Evolutionary conservation across 2,329 filamentous ascomycete species (phyloP), one percentile per base, ranked within the genome.

Genomic region (Coniosporium tulheliwenetii): DNA sequence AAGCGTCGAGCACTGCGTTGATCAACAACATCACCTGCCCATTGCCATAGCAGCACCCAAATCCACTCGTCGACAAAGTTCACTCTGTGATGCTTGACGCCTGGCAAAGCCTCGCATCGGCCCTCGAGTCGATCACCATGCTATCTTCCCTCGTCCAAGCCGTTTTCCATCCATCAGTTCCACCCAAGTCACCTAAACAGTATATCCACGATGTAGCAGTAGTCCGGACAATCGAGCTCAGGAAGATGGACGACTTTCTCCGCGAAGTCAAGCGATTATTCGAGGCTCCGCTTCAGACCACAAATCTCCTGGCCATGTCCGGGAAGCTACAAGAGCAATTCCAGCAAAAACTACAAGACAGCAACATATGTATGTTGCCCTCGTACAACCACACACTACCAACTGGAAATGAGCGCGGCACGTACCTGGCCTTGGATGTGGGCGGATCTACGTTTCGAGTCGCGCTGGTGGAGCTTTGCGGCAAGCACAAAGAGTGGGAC

Each of bases 361-460:
- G 70, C 53, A 65, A 71, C 16, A 69, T 72, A 43, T 76, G 70
- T 57, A 79, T 80, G 76, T 61, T 79, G 41, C 76, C 76, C 2
- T 79, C 76, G 5, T 78, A 75, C 58, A 76, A 72, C 52, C 66
- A 77, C 51, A 70, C 69, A 13, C 60, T 79, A 5, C 76, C 76
- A 1, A 70, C 67, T 5, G 76, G 76, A 4, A 53, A 64, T 38
- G 76, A 80, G 54, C 63, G 58, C 38, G 76, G 76, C 8, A 73
- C 73, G 10, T 77, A 69, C 50, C 59, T 80, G 31, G 73, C 74
- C 5, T 60, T 80, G 43, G 76, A 80, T 50, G 73, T 79, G 14
- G 76, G 76, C 30, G 76, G 76, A n/a, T 79, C 76, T 12, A 79
- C 74, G 1, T 75, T 79, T 49, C 69, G 76, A 8, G 68, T 79